Base-by-base conservation (phyloP, 2,329 filamentous ascomycete species). In the Aplosporella prunicola region DNA sequence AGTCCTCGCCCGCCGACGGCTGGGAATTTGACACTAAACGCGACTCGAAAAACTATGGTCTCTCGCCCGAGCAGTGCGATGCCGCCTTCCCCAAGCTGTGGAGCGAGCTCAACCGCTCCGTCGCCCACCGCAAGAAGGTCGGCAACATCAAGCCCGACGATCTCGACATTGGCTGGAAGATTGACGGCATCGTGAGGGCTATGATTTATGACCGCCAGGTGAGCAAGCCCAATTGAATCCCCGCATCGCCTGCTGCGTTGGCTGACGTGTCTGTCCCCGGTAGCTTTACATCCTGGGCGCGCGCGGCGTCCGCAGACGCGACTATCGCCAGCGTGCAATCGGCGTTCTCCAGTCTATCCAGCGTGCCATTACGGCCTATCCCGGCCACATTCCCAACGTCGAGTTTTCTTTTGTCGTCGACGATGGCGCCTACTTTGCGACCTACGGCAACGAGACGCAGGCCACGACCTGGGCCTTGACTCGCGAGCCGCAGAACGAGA, bases 261-360 rank as follows among this genome's bases (percentile, higher is more conserved):
- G 23, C 25, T 41, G 20, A 25, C 15, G 7, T 4, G 10, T 28
- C 25, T 42, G n/a, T n/a, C n/a, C n/a, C n/a, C n/a, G n/a, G 17
- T 16, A 62, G 51, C 45, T 61, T 15, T 60, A 57, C 32, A 48
- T 62, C 20, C 43, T 60, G 5, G 49, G 55, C 6, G 43, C 47
- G 8, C 41, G 41, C 15, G 46, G 45, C n/a, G 48, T 45, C 17
- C 38, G 49, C 25, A 37, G 45, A n/a, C 38, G 38, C 15, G 37
- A 39, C n/a, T 39, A 35, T 32, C 38, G 38, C 32, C 47, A 49
- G 10, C 56, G 57, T 13, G 47, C 48, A 5, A 49, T 53, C 10
- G 68, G 71, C n/a, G 64, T 67, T 8, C 62, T 76, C 1, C 64
- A 72, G 49, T 67, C 72, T 44, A 61, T 77, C 44, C 57, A 74